These are phyloP conservation scores for Daucus carota DNA, from an alignment of 129 eudicot species.

Conservation along the genomic window DNA sequence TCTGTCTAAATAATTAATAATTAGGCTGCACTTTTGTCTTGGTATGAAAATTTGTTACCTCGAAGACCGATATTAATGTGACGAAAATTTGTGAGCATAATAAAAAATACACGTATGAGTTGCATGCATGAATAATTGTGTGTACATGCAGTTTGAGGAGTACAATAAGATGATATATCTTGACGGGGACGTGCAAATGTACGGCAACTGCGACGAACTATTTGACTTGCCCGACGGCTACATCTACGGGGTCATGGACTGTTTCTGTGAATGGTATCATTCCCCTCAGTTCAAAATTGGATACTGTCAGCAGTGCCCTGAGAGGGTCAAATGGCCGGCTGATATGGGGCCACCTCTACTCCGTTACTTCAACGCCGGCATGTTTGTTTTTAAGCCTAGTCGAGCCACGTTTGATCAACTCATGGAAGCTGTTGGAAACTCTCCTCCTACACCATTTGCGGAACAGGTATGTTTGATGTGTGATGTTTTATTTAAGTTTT, in stretches of 20 bases:
- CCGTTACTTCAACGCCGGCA: constrained; percentile 74
- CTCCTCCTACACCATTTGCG: constrained; percentile 68
- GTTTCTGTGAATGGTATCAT: constrained; percentile 80
- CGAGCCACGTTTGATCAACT: constrained; percentile 34
- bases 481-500: no score
- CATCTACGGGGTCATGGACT: constrained; percentile 73
- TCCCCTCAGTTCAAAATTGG: constrained; percentile 59
- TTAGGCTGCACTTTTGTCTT: no score
- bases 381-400: constrained; percentile 66
- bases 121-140: no score
- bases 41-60: no score
- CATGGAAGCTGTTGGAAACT: constrained; percentile 32
- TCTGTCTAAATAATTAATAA: no score
- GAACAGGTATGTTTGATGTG: constrained; percentile 74
- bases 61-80: no score
- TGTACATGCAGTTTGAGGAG: constrained; percentile 51
- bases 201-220: constrained; percentile 59
- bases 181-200: constrained; percentile 78
- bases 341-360: constrained; percentile 57
- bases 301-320: constrained; percentile 74
- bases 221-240: constrained; percentile 57
- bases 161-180: constrained; percentile 69
- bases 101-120: no score
- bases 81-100: no score
- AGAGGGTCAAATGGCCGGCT: constrained; percentile 52